Conservation (phyloP, 805 yeast genomes). For the Zygotorulaspora sp. region DNA sequence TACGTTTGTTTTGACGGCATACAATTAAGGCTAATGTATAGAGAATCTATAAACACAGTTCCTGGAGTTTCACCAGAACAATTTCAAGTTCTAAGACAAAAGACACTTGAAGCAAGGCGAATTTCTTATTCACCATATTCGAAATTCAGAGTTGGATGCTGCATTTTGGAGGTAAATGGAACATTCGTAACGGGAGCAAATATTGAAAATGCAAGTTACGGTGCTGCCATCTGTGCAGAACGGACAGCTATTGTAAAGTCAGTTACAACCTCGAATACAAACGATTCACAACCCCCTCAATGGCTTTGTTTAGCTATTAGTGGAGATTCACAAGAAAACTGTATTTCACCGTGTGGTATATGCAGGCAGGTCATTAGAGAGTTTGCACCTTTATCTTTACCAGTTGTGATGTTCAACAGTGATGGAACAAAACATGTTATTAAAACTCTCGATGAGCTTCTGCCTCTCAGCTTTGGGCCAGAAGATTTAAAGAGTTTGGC, state of each 20-base stretch:
- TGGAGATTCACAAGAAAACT: conserved; percentile 39
- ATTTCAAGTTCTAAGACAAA: conserved; percentile 25
- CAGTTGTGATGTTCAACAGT: conserved; percentile 63
- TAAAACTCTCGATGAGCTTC: conserved; percentile 54
- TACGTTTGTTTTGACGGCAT: neutral
- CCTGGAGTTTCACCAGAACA: conserved; percentile 24
- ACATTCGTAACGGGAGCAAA: conserved; percentile 68
- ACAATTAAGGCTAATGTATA: conserved; percentile 3
- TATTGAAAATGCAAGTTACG: conserved; percentile 90
- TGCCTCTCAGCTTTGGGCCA: conserved; percentile 88
- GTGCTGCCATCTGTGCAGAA: conserved; percentile 75
- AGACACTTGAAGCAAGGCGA: conserved; percentile 37
- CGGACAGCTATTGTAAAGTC: conserved; percentile 60
- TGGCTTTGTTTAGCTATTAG: conserved; percentile 29
- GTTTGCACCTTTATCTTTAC: conserved; percentile 50
- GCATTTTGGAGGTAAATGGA: conserved; percentile 51
- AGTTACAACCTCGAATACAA: conserved; percentile 32
- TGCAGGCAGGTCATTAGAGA: conserved; percentile 89
- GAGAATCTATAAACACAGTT: conserved; percentile 4
- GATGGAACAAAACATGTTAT: conserved; percentile 45
- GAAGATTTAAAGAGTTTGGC: conserved; percentile 42
- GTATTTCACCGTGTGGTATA: conserved; percentile 88
- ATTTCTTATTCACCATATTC: conserved; percentile 48
- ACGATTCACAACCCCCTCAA: conserved; percentile 8
- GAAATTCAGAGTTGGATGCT: conserved; percentile 67